A percentile compares a stretch with the other conserved stretches of the same genome.
Evolutionary conservation across 805 yeast genomes (phyloP).

Genomic region (Candida rishiriensis): DNA sequence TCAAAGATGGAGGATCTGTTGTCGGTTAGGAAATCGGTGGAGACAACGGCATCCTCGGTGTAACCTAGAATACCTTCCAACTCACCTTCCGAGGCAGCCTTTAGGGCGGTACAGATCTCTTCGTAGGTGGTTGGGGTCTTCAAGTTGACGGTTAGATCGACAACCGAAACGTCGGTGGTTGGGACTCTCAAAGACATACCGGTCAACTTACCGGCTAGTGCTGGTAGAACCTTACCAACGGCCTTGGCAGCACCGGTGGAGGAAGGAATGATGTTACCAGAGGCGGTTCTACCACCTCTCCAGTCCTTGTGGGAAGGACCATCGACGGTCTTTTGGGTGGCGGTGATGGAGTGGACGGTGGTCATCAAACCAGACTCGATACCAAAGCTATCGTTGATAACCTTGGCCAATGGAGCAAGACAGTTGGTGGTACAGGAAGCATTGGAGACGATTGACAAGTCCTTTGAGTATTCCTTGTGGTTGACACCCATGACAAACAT

Average conservation of each 20-base stretch:
- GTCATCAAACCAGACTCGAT: constrained; percentile 93
- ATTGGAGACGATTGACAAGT: constrained; percentile 75
- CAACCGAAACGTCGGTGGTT: constrained; percentile 89
- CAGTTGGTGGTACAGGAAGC: constrained; percentile 97
- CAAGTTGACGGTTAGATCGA: constrained; percentile 84
- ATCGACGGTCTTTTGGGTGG: constrained; percentile 94
- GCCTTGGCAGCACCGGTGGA: constrained; percentile 98
- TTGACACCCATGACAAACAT: constrained; percentile 94
- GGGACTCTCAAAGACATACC: constrained; percentile 95
- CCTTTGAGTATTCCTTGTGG: constrained; percentile 71
- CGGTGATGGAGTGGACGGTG: constrained; percentile 93
- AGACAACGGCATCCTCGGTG: constrained; percentile 91
- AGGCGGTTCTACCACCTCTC: constrained; percentile 98
- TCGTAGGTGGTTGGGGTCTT: constrained; percentile 74
- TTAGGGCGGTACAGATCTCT: constrained; percentile 72
- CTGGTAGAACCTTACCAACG: constrained; percentile 92
- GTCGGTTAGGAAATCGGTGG: constrained; percentile 84
- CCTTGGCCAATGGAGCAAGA: constrained; percentile 92
- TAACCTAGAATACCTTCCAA: constrained; percentile 82
- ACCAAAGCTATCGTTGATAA: constrained; percentile 79
- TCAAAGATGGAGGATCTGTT: constrained; percentile 84
- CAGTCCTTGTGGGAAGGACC: constrained; percentile 98
- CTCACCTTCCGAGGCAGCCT: constrained; percentile 72
- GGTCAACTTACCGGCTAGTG: constrained; percentile 86
- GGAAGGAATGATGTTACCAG: constrained; percentile 92